Conservation (phyloP, 192 early-diverging fungal species). For the Coemansia sp. region DNA sequence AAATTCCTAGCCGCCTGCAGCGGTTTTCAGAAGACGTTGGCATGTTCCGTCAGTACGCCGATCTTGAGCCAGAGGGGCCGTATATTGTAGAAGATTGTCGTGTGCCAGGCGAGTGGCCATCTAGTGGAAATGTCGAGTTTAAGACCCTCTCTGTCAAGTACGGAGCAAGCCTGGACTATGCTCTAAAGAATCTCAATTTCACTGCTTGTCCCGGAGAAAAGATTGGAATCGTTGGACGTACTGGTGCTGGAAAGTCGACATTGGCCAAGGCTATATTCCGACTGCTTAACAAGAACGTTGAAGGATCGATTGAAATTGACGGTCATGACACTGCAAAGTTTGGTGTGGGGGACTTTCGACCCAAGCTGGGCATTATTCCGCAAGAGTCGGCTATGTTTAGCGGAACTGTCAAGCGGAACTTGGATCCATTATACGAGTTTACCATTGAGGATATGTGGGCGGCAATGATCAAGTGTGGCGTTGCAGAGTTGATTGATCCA, state of each 20-base stretch:
- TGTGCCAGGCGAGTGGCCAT: slow-evolving; percentile 64
- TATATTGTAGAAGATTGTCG: slow-evolving; percentile 24
- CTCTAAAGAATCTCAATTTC: slow-evolving; percentile 64
- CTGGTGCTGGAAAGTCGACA: slow-evolving; percentile 72
- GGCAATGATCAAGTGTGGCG: slow-evolving; percentile 44
- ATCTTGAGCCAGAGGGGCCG: slow-evolving; percentile 53
- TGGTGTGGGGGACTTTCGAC: slow-evolving; percentile 54
- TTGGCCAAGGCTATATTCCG: slow-evolving; percentile 70
- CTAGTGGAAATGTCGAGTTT: slow-evolving; percentile 62
- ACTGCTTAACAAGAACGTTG: slow-evolving; percentile 56
- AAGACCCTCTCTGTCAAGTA: slow-evolving; percentile 64
- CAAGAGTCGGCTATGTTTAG: slow-evolving; percentile 68
- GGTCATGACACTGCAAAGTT: slow-evolving; percentile 68
- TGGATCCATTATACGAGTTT: slow-evolving; percentile 64
- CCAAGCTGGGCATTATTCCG: slow-evolving; percentile 63
- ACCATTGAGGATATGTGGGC: slow-evolving; percentile 67
- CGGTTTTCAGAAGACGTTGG: not conserved
- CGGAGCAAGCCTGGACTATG: slow-evolving; percentile 56
- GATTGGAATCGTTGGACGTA: slow-evolving; percentile 73
- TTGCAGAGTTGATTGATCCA: not conserved
- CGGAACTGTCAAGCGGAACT: slow-evolving; percentile 65
- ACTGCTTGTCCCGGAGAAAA: slow-evolving; percentile 64
- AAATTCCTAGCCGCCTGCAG: not conserved
- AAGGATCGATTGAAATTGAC: slow-evolving; percentile 71
- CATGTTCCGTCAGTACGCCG: slow-evolving; percentile 7